phyloP scores from a whole-genome alignment of 1,284 basidiomycete genomes.

The Trametes hirsuta region DNA sequence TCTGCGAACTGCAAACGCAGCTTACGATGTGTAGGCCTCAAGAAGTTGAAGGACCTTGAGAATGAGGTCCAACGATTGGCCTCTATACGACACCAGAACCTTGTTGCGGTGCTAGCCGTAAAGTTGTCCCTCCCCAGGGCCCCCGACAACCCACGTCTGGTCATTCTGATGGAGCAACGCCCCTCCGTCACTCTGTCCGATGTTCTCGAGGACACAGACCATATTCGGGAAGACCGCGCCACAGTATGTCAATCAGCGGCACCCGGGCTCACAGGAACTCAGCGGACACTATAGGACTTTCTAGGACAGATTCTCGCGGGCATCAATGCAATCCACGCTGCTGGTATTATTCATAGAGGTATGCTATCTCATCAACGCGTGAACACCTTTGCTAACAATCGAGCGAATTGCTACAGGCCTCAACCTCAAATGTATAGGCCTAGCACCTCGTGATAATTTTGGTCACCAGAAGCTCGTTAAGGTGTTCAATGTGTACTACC shows the following conservation, averaged over 20 bases:
- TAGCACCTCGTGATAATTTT: slow-evolving; percentile 52
- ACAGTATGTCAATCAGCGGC: slow-evolving; percentile 42
- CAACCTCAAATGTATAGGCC: slow-evolving; percentile 57
- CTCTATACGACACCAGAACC: slow-evolving; percentile 60
- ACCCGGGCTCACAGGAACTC: background rate
- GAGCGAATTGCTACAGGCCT: slow-evolving; percentile 45
- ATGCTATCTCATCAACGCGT: background rate
- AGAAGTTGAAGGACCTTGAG: slow-evolving; percentile 71
- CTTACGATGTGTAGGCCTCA: slow-evolving; percentile 41
- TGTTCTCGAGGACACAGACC: slow-evolving; percentile 69
- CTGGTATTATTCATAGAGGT: slow-evolving; percentile 70
- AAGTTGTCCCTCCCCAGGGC: slow-evolving; percentile 56
- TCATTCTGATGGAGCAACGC: slow-evolving; percentile 66
- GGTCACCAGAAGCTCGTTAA: slow-evolving; percentile 64
- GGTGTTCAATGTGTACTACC: slow-evolving; percentile 63
- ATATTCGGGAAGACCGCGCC: slow-evolving; percentile 67
- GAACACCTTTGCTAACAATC: background rate
- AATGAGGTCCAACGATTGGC: slow-evolving; percentile 64
- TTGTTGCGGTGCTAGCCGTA: slow-evolving; percentile 64
- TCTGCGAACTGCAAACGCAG: background rate
- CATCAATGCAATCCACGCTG: slow-evolving; percentile 64
- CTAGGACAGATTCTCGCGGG: slow-evolving; percentile 69
- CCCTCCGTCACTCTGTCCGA: slow-evolving; percentile 67
- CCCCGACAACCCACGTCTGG: slow-evolving; percentile 50
- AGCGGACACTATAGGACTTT: slow-evolving; percentile 56